phyloP scores from a whole-genome alignment of 768 basidiomycete species.

The Leucogyrophana mollusca region DNA sequence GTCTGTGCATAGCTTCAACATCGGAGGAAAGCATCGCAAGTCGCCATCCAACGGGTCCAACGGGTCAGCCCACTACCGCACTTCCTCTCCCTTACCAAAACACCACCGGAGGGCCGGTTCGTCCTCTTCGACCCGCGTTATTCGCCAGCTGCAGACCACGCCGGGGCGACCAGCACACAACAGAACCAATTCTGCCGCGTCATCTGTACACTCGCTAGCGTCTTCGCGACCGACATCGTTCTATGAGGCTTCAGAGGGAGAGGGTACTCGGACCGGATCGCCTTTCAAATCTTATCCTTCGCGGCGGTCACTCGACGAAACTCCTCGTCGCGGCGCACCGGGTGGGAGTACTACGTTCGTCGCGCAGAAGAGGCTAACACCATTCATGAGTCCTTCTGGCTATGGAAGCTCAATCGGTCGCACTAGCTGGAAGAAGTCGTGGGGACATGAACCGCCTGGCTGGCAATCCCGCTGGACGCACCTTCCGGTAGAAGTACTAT shows the following conservation, averaged over 20 bases:
- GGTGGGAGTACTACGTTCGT: constrained; percentile 61
- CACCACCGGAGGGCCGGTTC: constrained; percentile 80
- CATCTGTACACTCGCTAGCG: constrained; percentile 71
- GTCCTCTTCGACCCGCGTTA: constrained; percentile 79
- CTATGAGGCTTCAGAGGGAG: constrained; percentile 72
- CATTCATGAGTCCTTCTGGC: constrained; percentile 57
- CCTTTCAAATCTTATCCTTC: constrained; percentile 54
- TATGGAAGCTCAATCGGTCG: constrained; percentile 51
- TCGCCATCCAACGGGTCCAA: constrained; percentile 78
- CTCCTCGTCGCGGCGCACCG: constrained; percentile 35
- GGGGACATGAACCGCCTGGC: constrained; percentile 85
- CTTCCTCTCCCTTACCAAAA: constrained; percentile 73
- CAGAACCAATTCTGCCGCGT: constrained; percentile 75
- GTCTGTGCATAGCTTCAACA: constrained; percentile 77
- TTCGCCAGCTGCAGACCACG: constrained; percentile 56
- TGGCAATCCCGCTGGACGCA: constrained; percentile 71
- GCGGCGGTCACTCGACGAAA: constrained; percentile 49
- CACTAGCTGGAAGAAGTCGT: constrained; percentile 86
- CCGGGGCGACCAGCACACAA: constrained; percentile 50
- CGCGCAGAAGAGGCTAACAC: constrained; percentile 78
- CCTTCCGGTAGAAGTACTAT: constrained; percentile 73
- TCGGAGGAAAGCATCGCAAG: constrained; percentile 64
- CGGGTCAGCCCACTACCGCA: constrained; percentile 60
- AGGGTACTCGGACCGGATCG: constrained; percentile 60
- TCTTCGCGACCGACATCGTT: constrained; percentile 80